Evolutionary conservation across 1,284 basidiomycete species (phyloP), one percentile per base, ranked within the genome.

Genomic region (Ustilago shanxiensis): DNA sequence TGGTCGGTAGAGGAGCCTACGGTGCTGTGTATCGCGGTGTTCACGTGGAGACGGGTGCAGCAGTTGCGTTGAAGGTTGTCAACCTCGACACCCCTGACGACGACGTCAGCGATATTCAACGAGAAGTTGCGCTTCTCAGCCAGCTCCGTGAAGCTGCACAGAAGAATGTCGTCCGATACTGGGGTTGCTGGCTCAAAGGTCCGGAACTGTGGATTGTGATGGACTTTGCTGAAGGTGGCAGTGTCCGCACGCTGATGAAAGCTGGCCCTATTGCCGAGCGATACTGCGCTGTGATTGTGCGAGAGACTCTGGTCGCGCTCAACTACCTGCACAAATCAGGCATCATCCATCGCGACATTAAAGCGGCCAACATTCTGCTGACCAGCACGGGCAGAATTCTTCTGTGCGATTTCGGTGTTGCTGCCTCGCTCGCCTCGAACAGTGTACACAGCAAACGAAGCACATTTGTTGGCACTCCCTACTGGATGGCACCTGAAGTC

Each of bases 161-260:
- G 0, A 92, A 93, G 61, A 99, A 99, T 85, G 91, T 99, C 78
- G 97, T 95, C 47, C 92, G 93, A 79, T 99, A 99, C 88, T 98
- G 93, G 87, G 96, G 95, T 24, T 98, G 95, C 87, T 92, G 93
- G 88, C 90, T 98, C 84, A 93, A 96, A 85, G 95, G 95, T 0
- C 93, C 95, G 28, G 93, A 94, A 57, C 93, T 99, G 6, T 99
- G 97, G 95, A 99, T 99, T 79, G 94, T 93, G 44, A 99, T 99
- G 97, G 97, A 99, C 87, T 93, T 92, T 84, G 97, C 97, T 7
- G 92, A 95, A 76, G 97, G 96, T 3, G 97, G 97, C 10, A 97
- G 94, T 83, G 94, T 98, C 11, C 89, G 94, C 53, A 95, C 95
- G 0, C 88, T 99, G 77, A 89, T 90, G 78, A 93, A 91, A 80